phyloP scores from a whole-genome alignment of 371 early-diverging fungal genomes.

The Lichtheimia ramosa region DNA sequence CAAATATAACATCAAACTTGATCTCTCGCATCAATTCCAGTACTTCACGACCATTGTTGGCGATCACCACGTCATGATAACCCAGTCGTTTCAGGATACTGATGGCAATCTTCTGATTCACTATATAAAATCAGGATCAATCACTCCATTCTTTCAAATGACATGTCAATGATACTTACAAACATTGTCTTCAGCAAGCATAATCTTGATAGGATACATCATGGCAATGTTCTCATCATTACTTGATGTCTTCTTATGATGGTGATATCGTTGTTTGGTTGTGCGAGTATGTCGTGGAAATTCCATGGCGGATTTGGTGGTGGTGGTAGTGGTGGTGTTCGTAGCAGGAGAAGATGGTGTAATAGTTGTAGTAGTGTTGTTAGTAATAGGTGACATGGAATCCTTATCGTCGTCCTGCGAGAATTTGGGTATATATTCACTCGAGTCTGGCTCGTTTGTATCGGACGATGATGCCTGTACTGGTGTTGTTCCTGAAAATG shows the following conservation, averaged over 20 bases:
- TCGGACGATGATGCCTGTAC: too few relatives aligned
- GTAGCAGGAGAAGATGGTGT: not conserved
- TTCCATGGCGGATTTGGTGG: not conserved
- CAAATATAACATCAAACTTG: conserved; percentile 52
- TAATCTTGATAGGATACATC: conserved; percentile 37
- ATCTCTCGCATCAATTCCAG: conserved; percentile 37
- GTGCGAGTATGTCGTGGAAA: not conserved
- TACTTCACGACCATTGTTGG: conserved; percentile 58
- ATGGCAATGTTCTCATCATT: conserved; percentile 43
- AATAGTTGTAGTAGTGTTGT: not conserved
- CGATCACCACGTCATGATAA: conserved; percentile 53
- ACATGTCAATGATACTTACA: conserved; percentile 21
- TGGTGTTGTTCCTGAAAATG: too few relatives aligned
- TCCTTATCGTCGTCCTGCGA: not conserved
- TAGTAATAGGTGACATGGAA: not conserved
- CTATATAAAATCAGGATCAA: conserved; percentile 12
- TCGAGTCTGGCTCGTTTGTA: too few relatives aligned
- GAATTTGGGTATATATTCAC: not conserved
- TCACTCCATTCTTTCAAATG: too few relatives aligned
- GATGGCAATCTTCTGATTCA: conserved; percentile 61
- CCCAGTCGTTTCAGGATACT: conserved; percentile 57
- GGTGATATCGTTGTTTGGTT: conserved; percentile 12
- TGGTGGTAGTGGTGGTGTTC: not conserved
- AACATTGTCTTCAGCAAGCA: conserved; percentile 53
- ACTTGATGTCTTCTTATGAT: conserved; percentile 20